Conservation (phyloP, 352 stramenopile genomes). For the Peronospora destructor region DNA sequence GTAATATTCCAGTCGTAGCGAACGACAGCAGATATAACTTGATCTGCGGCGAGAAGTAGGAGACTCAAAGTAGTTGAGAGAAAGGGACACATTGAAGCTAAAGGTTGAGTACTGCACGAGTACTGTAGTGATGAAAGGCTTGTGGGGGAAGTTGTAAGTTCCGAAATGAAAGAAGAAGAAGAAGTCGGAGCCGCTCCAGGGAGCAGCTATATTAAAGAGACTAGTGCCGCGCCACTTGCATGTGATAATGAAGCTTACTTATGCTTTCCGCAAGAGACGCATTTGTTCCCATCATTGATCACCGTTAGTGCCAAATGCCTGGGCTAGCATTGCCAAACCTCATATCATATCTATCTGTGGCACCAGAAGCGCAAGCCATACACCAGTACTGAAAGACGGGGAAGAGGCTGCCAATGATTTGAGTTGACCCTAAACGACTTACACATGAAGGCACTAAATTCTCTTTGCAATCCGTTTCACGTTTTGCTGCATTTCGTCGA, state of each 20-base stretch:
- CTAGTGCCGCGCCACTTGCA: not conserved
- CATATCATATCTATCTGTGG: conserved; percentile 2
- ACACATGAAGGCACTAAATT: not conserved
- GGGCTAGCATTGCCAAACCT: not conserved
- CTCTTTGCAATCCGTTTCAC: not conserved
- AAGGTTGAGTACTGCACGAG: conserved; percentile 1
- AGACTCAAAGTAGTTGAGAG: conserved; percentile 9
- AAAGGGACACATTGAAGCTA: conserved; percentile 16
- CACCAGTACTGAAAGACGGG: not conserved
- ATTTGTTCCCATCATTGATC: conserved; percentile 2
- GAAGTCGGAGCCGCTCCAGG: not conserved
- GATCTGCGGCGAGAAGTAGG: conserved; percentile 11
- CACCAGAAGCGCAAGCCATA: not conserved
- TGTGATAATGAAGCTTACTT: conserved; percentile 5
- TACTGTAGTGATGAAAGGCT: conserved; percentile 3
- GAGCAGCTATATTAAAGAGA: conserved; percentile 1
- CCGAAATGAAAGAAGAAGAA: conserved; percentile 16
- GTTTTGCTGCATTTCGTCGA: not conserved
- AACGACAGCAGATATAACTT: conserved; percentile 19
- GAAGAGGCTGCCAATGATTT: not conserved
- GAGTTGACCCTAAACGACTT: conserved; percentile 2
- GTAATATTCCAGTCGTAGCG: conserved; percentile 37
- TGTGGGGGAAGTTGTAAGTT: conserved; percentile 24
- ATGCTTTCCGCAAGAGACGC: conserved; percentile 18
- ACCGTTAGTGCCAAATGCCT: conserved; percentile 5